phyloP scores from a whole-genome alignment of 768 basidiomycete species.

The Astraeus odoratus region DNA sequence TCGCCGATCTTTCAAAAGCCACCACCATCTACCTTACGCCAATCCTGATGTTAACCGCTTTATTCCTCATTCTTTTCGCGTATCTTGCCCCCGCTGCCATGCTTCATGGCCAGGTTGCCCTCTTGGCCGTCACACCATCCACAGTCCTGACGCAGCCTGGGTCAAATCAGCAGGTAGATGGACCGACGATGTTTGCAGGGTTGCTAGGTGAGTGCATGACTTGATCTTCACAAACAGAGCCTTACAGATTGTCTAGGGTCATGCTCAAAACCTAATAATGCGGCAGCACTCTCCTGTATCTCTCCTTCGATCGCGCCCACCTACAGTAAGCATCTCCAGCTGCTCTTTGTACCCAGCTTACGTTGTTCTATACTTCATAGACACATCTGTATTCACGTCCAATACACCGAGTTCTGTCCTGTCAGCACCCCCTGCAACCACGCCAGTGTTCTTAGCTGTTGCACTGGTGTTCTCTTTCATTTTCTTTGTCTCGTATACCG shows the following conservation, averaged over 20 bases:
- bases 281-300: slow-evolving; percentile 53
- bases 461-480: slow-evolving; percentile 48
- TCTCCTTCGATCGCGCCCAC: slow-evolving; percentile 44
- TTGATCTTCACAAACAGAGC: slow-evolving; percentile 3
- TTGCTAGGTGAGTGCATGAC: slow-evolving; percentile 43
- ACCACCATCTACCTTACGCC: slow-evolving; percentile 64
- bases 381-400: slow-evolving; percentile 54
- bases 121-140: slow-evolving; percentile 60
- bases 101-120: slow-evolving; percentile 54
- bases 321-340: slow-evolving; percentile 45
- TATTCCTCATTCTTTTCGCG: slow-evolving; percentile 59
- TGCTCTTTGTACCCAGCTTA: not conserved
- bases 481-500: slow-evolving; percentile 61
- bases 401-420: slow-evolving; percentile 50
- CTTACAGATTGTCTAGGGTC: no score
- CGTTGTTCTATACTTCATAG: slow-evolving; percentile 27
- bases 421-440: slow-evolving; percentile 52
- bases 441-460: slow-evolving; percentile 58
- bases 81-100: slow-evolving; percentile 61
- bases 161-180: slow-evolving; percentile 39
- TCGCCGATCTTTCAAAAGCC: slow-evolving; percentile 62
- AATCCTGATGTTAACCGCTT: slow-evolving; percentile 54
- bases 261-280: slow-evolving; percentile 3
- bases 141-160: slow-evolving; percentile 32
- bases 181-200: slow-evolving; percentile 63